These are phyloP conservation scores for Suillus subaureus DNA, from an alignment of 768 basidiomycete species.

Conservation along the genomic window DNA sequence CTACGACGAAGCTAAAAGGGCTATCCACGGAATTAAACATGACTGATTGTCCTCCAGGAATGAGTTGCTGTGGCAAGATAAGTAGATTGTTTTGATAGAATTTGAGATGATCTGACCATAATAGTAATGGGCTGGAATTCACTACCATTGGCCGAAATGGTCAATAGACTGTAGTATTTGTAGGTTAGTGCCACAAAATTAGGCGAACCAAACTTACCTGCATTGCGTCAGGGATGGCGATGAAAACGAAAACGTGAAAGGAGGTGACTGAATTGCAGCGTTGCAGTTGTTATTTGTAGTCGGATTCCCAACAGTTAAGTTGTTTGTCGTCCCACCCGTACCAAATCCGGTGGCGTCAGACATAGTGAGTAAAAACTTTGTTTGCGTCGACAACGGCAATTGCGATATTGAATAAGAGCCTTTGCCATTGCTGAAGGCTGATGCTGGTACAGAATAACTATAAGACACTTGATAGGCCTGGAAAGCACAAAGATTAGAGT, in stretches of 20 bases:
- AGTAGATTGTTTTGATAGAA: neutral
- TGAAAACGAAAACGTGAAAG: constrained; percentile 47
- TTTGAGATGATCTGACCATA: constrained; percentile 37
- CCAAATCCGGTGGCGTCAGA: no score
- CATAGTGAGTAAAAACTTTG: no score
- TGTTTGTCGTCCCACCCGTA: constrained; percentile 43
- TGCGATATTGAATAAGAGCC: no score
- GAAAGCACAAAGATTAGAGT: no score
- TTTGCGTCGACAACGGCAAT: no score
- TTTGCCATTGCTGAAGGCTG: no score
- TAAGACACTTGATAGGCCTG: no score
- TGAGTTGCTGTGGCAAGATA: constrained; percentile 47
- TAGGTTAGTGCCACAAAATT: constrained; percentile 9
- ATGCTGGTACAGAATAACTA: no score
- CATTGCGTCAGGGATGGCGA: constrained; percentile 57
- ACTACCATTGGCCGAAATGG: constrained; percentile 29
- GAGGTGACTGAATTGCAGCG: constrained; percentile 42
- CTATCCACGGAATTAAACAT: constrained; percentile 42
- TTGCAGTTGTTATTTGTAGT: constrained; percentile 47
- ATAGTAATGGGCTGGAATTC: constrained; percentile 53
- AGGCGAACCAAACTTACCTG: constrained; percentile 40
- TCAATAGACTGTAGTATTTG: constrained; percentile 41
- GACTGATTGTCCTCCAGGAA: constrained; percentile 62
- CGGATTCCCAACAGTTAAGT: constrained; percentile 52
- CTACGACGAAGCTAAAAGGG: constrained; percentile 54